These are phyloP conservation scores for Globisporangium radiosum DNA, from an alignment of 352 stramenopile genomes.

Conservation along the genomic window DNA sequence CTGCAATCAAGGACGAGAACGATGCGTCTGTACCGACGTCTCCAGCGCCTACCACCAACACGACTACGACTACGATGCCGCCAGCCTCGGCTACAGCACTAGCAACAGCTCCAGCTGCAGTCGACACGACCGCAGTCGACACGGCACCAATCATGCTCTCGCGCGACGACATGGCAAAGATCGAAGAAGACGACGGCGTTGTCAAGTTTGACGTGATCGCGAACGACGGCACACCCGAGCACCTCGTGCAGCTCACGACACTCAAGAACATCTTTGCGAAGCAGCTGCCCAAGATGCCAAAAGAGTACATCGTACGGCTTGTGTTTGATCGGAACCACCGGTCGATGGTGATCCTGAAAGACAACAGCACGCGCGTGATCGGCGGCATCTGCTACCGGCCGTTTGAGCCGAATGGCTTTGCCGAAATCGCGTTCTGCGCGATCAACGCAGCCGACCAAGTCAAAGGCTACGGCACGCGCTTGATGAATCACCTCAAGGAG, in stretches of 20 bases:
- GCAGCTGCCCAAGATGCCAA: conserved; percentile 99
- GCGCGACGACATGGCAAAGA: conserved; percentile 84
- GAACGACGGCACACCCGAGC: conserved; percentile 85
- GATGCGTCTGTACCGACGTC: no score
- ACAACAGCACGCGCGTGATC: conserved; percentile 88
- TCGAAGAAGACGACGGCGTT: conserved; percentile 72
- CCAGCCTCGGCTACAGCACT: no score
- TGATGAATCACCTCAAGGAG: conserved; percentile 99
- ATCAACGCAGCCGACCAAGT: conserved; percentile 96
- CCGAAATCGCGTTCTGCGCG: conserved; percentile 99
- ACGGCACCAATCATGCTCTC: conserved; percentile 56
- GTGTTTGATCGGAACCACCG: conserved; percentile 96
- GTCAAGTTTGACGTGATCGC: conserved; percentile 87
- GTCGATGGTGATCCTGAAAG: conserved; percentile 91
- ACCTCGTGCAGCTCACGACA: conserved; percentile 91
- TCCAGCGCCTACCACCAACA: no score
- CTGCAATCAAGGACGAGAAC: no score
- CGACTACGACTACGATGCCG: no score
- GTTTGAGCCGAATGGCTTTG: conserved; percentile 94
- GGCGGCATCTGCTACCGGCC: conserved; percentile 97
- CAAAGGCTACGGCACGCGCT: conserved; percentile 95
- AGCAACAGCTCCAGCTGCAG: not conserved
- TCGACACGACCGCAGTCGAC: not conserved
- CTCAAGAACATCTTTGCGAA: conserved; percentile 98
- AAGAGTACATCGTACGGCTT: conserved; percentile 98